Evolutionary conservation across 2,329 filamentous ascomycete species (phyloP).

Genomic region (Fusarium drepaniforme): DNA sequence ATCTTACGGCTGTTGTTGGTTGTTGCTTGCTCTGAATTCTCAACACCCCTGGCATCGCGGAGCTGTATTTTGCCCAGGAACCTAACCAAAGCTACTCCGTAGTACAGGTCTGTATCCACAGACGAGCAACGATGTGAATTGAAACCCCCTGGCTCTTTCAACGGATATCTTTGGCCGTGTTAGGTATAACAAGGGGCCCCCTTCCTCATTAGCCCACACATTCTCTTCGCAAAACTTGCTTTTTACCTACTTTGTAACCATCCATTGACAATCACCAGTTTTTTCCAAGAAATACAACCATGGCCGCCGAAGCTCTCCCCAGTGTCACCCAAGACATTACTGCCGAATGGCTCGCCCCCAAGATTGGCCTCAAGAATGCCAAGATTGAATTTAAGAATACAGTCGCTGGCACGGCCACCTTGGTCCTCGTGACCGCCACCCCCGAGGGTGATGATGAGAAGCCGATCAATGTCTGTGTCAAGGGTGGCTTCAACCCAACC

Average conservation of each 20-base stretch:
- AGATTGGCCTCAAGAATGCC: slow-evolving; percentile 20
- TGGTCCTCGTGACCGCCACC: slow-evolving; percentile 9
- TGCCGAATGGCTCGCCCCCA: slow-evolving; percentile 12
- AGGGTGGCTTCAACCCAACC: slow-evolving; percentile 23
- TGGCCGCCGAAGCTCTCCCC: not conserved
- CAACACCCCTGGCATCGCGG: no score
- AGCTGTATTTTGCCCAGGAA: no score
- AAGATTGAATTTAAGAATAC: slow-evolving; percentile 14
- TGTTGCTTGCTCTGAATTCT: no score
- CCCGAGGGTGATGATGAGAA: not conserved
- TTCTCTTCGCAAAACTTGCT: not conserved
- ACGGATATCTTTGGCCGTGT: no score
- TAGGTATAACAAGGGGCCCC: not conserved
- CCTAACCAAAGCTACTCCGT: no score
- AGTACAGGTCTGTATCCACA: no score
- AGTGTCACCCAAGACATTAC: slow-evolving; percentile 13
- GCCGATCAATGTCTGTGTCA: slow-evolving; percentile 12
- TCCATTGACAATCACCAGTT: not conserved
- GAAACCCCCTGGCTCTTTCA: no score
- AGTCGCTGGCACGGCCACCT: slow-evolving; percentile 13
- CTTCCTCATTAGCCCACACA: not conserved
- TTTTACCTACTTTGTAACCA: not conserved
- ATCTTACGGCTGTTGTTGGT: not conserved
- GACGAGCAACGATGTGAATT: no score
- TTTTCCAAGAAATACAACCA: not conserved